phyloP scores from a whole-genome alignment of 257 asterid genomes.

The Linaria vulgaris region DNA sequence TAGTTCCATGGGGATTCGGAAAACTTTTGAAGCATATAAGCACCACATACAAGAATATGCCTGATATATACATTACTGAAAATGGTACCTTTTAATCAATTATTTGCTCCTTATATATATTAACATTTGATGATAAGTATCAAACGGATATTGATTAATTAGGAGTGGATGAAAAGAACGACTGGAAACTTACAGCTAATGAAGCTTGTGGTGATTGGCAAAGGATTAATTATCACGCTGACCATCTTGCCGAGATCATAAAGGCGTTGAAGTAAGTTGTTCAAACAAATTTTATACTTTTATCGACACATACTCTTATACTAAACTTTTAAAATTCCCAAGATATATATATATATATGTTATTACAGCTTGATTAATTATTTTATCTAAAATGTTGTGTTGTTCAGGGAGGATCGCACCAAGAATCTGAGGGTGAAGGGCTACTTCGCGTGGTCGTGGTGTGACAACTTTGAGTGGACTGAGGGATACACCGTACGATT shows the following conservation, averaged over 20 bases:
- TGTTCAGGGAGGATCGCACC: no score
- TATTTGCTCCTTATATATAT: not conserved
- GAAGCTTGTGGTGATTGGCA: not conserved
- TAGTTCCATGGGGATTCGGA: no score
- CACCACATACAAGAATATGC: not conserved
- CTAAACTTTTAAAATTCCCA: no score
- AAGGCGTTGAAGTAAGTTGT: not conserved
- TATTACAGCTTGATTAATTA: no score
- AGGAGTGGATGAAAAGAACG: not conserved
- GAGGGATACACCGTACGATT: slow-evolving; percentile 36
- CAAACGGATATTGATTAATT: not conserved
- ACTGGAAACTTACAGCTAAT: not conserved
- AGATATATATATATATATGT: no score
- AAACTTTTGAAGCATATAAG: not conserved
- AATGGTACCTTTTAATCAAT: not conserved
- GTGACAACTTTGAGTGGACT: slow-evolving; percentile 44
- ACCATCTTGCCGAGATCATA: not conserved
- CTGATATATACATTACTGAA: no score
- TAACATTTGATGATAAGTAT: no score
- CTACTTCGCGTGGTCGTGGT: slow-evolving; percentile 36
- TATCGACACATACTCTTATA: no score
- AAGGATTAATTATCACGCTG: not conserved
- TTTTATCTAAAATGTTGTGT: no score
- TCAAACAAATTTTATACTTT: no score
- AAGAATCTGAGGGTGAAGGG: slow-evolving; percentile 23